phyloP scores from a whole-genome alignment of 345 rosid genomes.

The Brassica juncea region DNA sequence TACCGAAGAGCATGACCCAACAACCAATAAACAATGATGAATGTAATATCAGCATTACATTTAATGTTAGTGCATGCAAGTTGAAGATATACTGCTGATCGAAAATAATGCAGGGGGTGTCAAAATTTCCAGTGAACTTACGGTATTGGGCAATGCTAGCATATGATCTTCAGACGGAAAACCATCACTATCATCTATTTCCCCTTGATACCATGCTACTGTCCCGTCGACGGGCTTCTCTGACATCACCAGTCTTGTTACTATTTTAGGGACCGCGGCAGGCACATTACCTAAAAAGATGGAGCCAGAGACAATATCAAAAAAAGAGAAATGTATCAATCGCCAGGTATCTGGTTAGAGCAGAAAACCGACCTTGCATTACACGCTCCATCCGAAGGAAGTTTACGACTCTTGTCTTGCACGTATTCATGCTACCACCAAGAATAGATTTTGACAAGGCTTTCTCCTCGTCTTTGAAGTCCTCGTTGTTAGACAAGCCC shows the following conservation, averaged over 20 bases:
- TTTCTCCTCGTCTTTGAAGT: slow-evolving; percentile 58
- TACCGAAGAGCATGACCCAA: slow-evolving; percentile 1
- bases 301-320: slow-evolving; percentile 22
- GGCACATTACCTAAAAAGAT: slow-evolving; percentile 38
- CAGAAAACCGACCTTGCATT: slow-evolving; percentile 64
- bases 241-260: slow-evolving; percentile 64
- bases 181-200: slow-evolving; percentile 68
- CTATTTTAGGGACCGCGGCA: slow-evolving; percentile 41
- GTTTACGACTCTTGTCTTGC: slow-evolving; percentile 72
- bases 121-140: slow-evolving; percentile 46
- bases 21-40: slow-evolving; percentile 17
- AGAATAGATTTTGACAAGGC: slow-evolving; percentile 73
- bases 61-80: slow-evolving; percentile 22
- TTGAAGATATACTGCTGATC: slow-evolving; percentile 18
- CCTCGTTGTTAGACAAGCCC: slow-evolving; percentile 55
- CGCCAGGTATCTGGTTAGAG: slow-evolving; percentile 26
- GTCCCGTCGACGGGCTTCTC: slow-evolving; percentile 85
- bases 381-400: slow-evolving; percentile 55
- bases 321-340: slow-evolving; percentile 10
- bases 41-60: slow-evolving; percentile 4
- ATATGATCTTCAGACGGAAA: slow-evolving; percentile 72
- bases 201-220: slow-evolving; percentile 82
- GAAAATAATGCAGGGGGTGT: slow-evolving; percentile 13
- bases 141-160: slow-evolving; percentile 75
- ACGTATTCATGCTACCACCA: slow-evolving; percentile 74